Evolutionary conservation across 306 rosid species (phyloP).

Genomic region (Pterocarpus macrocarpus): DNA sequence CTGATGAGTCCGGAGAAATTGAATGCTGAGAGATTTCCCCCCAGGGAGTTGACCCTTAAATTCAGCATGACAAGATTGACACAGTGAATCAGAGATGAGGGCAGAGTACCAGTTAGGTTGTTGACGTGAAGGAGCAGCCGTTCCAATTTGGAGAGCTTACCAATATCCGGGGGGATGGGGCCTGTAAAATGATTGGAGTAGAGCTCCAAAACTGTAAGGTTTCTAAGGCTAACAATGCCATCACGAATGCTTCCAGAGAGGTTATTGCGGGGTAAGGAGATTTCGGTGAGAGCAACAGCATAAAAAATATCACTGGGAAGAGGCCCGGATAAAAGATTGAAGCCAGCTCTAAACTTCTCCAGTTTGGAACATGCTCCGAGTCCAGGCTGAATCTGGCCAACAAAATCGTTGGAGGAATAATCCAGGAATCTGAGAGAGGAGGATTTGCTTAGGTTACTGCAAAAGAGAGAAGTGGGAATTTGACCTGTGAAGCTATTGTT

Average conservation of each 20-base stretch:
- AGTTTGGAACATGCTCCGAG: constrained; percentile 72
- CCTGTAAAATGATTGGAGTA: constrained; percentile 73
- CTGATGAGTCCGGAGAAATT: constrained; percentile 67
- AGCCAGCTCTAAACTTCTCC: constrained; percentile 77
- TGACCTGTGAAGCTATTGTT: constrained; percentile 76
- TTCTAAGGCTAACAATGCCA: constrained; percentile 57
- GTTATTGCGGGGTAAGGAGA: constrained; percentile 72
- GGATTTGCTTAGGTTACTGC: constrained; percentile 48
- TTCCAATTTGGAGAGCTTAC: constrained; percentile 70
- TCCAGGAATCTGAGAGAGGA: constrained; percentile 65
- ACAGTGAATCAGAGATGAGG: constrained; percentile 71
- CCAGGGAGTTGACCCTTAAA: constrained; percentile 75
- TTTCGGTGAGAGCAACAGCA: constrained; percentile 56
- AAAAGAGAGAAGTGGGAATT: constrained; percentile 62
- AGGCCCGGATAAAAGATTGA: constrained; percentile 65
- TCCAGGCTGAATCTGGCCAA: constrained; percentile 58
- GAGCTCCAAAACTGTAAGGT: constrained; percentile 76
- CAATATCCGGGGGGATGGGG: constrained; percentile 66
- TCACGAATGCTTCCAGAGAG: constrained; percentile 64
- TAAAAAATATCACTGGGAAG: constrained; percentile 71
- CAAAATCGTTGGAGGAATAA: constrained; percentile 69
- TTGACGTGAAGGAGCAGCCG: constrained; percentile 72
- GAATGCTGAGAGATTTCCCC: constrained; percentile 71
- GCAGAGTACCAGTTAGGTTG: constrained; percentile 73
- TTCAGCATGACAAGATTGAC: constrained; percentile 71